Evolutionary conservation across 345 rosid species (phyloP).

Genomic region (Kandelia obovata): DNA sequence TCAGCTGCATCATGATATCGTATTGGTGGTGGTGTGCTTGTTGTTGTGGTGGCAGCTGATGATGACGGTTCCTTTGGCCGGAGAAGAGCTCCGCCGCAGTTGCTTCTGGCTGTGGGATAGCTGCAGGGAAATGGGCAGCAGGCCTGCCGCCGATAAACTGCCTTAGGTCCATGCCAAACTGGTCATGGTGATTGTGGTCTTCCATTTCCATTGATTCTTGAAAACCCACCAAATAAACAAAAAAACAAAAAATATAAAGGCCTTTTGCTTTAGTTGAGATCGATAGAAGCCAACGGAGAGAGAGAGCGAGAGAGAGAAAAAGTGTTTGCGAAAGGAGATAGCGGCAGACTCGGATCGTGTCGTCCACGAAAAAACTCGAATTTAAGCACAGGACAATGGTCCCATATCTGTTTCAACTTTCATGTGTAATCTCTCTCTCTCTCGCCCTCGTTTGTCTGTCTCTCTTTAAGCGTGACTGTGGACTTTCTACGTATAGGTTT

Average conservation of each 20-base stretch:
- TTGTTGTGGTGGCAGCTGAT: slow-evolving; percentile 6
- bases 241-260: neutral
- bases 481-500: too few relatives aligned
- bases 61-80: slow-evolving; percentile 5
- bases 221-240: slow-evolving; percentile 10
- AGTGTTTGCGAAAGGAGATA: slow-evolving; percentile 20
- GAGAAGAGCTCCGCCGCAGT: slow-evolving; percentile 2
- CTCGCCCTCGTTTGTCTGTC: neutral
- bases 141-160: slow-evolving; percentile 20
- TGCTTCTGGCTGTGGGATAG: slow-evolving; percentile 5
- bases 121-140: slow-evolving; percentile 16
- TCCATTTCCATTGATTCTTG: slow-evolving; percentile 50
- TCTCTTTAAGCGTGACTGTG: neutral
- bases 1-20: slow-evolving; percentile 20
- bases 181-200: slow-evolving; percentile 36
- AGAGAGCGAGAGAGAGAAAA: slow-evolving; percentile 6
- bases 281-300: neutral
- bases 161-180: slow-evolving; percentile 19
- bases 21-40: slow-evolving; percentile 11
- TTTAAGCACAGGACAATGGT: slow-evolving; percentile 69
- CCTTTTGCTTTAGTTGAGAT: neutral
- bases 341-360: slow-evolving; percentile 86
- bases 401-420: slow-evolving; percentile 45
- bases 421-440: neutral
- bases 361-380: slow-evolving; percentile 85